Base-by-base conservation (phyloP, 2,329 filamentous ascomycete genomes). In the Fusarium albidum region DNA sequence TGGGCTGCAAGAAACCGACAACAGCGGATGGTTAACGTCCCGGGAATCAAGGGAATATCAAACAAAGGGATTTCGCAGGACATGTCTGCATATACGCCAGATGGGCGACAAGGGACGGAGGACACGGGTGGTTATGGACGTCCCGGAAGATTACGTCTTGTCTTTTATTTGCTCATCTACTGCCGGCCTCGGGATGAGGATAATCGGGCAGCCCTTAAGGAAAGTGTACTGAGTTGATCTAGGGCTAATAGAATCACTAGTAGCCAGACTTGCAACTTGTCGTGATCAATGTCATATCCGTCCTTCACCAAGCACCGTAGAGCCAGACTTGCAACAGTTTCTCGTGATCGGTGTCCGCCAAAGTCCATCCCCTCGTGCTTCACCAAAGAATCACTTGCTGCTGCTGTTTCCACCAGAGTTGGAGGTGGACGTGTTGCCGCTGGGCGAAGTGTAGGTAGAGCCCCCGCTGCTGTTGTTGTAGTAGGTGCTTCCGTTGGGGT, bases 401-500 rank as follows among this genome's bases (percentile, higher is more conserved):
- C 39, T 31, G 17, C 47, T 33, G 49, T 38, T 48, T n/a, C 54
- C 31, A 9, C 25, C n/a, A 25, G 46, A 53, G 37, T 14, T 41
- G 18, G 48, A 54, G 7, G 45, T 48, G 54, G 38, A 47, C 28
- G 8, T 33, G 32, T 47, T 18, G 32, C 79, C 82, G 49, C 75
- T 74, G 7, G 87, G 73, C 9, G 84, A 63, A 14, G 83, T 90
- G 73, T 90, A 91, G 14, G 73, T 84, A 18, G 83, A 81, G 41
- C 72, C 67, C 6, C 87, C 87, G 10, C 69, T 68, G 37, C 86
- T 85, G 61, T 79, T 71, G 72, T 89, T 88, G 78, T 89, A 75
- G 75, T 91, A 91, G 32, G 83, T 87, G 67, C 83, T 88, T 12
- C 86, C 85, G 58, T 88, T 81, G 38, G 85, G 73, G 74, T 90